Evolutionary conservation across 208 protist genomes (phyloP), one percentile per base, ranked within the genome.

Genomic region (Wallacemonas sp.): DNA sequence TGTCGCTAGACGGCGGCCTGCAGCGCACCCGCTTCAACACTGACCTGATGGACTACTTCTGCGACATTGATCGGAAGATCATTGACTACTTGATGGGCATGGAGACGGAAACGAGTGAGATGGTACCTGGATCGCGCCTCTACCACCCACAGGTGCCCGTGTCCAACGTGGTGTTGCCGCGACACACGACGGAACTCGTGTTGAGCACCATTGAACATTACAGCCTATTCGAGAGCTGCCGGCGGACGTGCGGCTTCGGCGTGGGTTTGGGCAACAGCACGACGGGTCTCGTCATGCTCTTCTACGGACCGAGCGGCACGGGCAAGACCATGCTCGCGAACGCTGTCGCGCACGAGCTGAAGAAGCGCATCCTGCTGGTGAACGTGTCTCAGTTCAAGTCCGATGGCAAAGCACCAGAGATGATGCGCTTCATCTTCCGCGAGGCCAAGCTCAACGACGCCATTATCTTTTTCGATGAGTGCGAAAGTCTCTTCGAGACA

Each of bases 321-420:
- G 94, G 94, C 13, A 98, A 98, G 70, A 98, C 94, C 36, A 97
- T 98, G 92, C 76, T 96, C 19, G 90, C 92, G 32, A 96, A 98
- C 74, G 94, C 94, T 15, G 84, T 98, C 9, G 92, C 92, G 48
- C 73, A 93, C 59, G 77, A 97, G 42, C 59, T 98, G 27, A 13
- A 83, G 10, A 95, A 97, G 57, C 87, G 84, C 34, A 78, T 98
- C 32, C 75, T 98, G 3, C 77, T 97, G 19, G 91, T 98, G 24
- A 94, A 87, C 44, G 66, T 95, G 39, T 58, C 81, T 37, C 78
- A 95, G 66, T 85, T 98, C 64, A 86, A 89, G 42, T 66, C 62
- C 26, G 78, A 81, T n/a, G 64, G 48, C 12, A 89, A 82, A 62
- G 71, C 73, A 19, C 57, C 80, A 15, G 85, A 97, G 24, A 81